A percentile compares a stretch with the other conserved stretches of the same genome.
Evolutionary conservation across 2,329 filamentous ascomycete species (phyloP).

Genomic region (Hypoxylon sp.): DNA sequence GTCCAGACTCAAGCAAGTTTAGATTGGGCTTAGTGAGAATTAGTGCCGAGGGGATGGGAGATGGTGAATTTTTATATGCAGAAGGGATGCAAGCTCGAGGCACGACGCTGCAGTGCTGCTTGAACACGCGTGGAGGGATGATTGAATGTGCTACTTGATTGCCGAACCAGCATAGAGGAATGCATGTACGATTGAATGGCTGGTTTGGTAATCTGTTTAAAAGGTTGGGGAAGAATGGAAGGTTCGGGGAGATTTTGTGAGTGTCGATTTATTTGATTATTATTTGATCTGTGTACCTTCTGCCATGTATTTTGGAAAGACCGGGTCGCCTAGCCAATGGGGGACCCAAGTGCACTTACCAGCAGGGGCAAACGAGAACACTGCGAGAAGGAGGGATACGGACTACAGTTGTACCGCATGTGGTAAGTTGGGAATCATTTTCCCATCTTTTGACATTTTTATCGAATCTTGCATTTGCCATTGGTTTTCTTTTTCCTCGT

Average conservation of each 20-base stretch:
- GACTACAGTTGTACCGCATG: slow-evolving; percentile 33
- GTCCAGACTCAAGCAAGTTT: slow-evolving; percentile 49
- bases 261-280: slow-evolving; percentile 40
- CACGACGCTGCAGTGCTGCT: slow-evolving; percentile 50
- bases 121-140: slow-evolving; percentile 46
- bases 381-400: slow-evolving; percentile 31
- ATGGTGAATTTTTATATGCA: slow-evolving; percentile 53
- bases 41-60: slow-evolving; percentile 53
- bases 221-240: slow-evolving; percentile 47
- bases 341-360: slow-evolving; percentile 32
- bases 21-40: slow-evolving; percentile 54
- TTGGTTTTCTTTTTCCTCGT: slow-evolving; percentile 30
- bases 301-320: slow-evolving; percentile 28
- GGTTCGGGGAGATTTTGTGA: slow-evolving; percentile 41
- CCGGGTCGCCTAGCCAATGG: slow-evolving; percentile 38
- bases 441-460: slow-evolving; percentile 20
- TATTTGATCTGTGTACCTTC: slow-evolving; percentile 34
- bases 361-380: slow-evolving; percentile 37
- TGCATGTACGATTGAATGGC: slow-evolving; percentile 45
- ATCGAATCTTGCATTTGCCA: slow-evolving; percentile 5
- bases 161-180: slow-evolving; percentile 47
- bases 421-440: slow-evolving; percentile 33
- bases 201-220: slow-evolving; percentile 43
- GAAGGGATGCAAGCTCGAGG: slow-evolving; percentile 50
- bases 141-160: slow-evolving; percentile 48